Evolutionary conservation across 2,329 filamentous ascomycete species (phyloP), one percentile per base, ranked within the genome.

Genomic region (Cryphonectria parasitica): DNA sequence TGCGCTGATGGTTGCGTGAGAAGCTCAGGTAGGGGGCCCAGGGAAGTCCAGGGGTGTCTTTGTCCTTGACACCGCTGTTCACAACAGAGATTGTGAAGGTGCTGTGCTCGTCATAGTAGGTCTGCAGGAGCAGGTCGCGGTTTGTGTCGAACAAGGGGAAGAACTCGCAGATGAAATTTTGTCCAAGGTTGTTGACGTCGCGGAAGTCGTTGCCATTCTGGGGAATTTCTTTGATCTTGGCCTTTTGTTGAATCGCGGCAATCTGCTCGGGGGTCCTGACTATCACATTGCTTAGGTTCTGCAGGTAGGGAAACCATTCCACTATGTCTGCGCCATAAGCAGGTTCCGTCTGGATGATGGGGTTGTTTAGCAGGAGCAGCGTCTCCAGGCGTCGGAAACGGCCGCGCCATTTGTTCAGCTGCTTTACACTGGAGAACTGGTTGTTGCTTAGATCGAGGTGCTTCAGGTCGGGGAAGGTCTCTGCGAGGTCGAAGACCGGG

Each of bases 391-490:
- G 84, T 67, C 86, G 89, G 77, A 98, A 95, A 69, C 92, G 93
- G 77, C 90, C 88, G 72, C 91, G 91, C 94, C 94, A 98, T 43
- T 85, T 87, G 67, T 90, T 87, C 63, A 99, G 80, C 13, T 88
- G 87, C 69, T 89, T 88, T 66, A 94, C 80, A 66, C 88, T 89
- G 71, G 86, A 84, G 75, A 99, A 89, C 56, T 90, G 88, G 81
- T 98, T 98, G 77, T 91, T 89, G 68, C 93, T 96, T 36, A 98
- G 87, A 75, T 98, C 95, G 17, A 99, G 88, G 74, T 97, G 95
- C 78, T 93, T 91, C 71, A 98, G 84, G 72, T 95, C 91, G 0
- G 95, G 94, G 68, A 98, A 92, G 0, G 92, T 94, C 67, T 89
- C 87, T 13, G 93, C 90, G 1, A 98, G 86, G 0, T 89, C 86